phyloP scores from a whole-genome alignment of 2,329 filamentous ascomycete species.

The Aureobasidium subglaciale region DNA sequence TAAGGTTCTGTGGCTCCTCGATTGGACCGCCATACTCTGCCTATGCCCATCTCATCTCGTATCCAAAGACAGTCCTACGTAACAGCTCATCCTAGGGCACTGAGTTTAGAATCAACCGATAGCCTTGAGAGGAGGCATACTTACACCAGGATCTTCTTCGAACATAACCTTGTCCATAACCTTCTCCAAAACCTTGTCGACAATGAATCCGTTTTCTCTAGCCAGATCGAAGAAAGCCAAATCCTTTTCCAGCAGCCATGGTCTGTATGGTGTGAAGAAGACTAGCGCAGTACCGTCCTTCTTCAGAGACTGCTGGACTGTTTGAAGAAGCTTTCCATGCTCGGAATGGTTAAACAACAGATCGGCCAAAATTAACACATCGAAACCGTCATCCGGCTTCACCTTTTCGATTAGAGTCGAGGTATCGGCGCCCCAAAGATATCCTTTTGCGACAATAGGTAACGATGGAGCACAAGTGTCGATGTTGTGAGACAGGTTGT shows the following conservation, averaged over 20 bases:
- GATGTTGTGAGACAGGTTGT: constrained; percentile 73
- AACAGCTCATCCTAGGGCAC: constrained; percentile 60
- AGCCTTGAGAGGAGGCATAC: constrained; percentile 23
- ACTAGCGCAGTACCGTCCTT: constrained; percentile 64
- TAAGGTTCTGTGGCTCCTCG: too few relatives aligned
- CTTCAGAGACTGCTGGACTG: constrained; percentile 61
- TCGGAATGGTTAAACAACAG: constrained; percentile 87
- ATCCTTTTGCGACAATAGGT: constrained; percentile 49
- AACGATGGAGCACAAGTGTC: constrained; percentile 43
- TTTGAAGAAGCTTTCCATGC: constrained; percentile 68
- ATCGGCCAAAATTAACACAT: constrained; percentile 80
- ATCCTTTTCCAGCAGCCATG: constrained; percentile 81
- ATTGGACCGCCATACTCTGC: not conserved
- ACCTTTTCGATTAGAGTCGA: constrained; percentile 24
- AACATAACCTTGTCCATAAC: constrained; percentile 84
- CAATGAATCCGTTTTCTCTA: constrained; percentile 60
- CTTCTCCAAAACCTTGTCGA: constrained; percentile 74
- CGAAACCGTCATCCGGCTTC: constrained; percentile 51
- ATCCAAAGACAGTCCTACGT: constrained; percentile 75
- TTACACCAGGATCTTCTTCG: constrained; percentile 71
- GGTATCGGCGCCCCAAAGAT: constrained; percentile 69
- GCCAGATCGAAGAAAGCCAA: constrained; percentile 79
- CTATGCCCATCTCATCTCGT: constrained; percentile 59
- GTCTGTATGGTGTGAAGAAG: constrained; percentile 90
- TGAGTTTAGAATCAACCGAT: not conserved